phyloP scores from a whole-genome alignment of 2,329 filamentous ascomycete species.

The Polychaeton citri region DNA sequence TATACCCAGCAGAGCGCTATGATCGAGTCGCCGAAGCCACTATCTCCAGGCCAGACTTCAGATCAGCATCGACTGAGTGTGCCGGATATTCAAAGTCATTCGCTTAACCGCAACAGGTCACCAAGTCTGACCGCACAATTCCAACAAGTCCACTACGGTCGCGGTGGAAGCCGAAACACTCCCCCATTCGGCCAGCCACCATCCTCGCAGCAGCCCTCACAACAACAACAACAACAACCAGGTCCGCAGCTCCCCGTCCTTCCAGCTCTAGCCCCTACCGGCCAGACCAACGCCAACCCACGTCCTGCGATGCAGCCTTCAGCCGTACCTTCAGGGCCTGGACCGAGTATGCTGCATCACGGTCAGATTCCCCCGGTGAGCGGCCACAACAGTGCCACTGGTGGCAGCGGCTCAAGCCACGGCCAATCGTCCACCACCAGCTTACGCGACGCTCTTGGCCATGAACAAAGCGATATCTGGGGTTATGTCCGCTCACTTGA shows the following conservation, averaged over 20 bases:
- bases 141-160: slow-evolving; percentile 49
- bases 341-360: slow-evolving; percentile 28
- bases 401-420: slow-evolving; percentile 30
- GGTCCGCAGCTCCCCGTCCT: slow-evolving; percentile 21
- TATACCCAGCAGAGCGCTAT: slow-evolving; percentile 56
- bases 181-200: slow-evolving; percentile 35
- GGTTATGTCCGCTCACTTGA: slow-evolving; percentile 60
- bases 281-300: slow-evolving; percentile 1
- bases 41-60: slow-evolving; percentile 50
- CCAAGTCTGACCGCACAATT: slow-evolving; percentile 53
- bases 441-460: slow-evolving; percentile 54
- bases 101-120: slow-evolving; percentile 43
- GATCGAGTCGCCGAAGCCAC: slow-evolving; percentile 76
- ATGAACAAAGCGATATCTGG: slow-evolving; percentile 42
- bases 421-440: slow-evolving; percentile 43
- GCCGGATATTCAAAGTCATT: slow-evolving; percentile 26
- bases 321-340: slow-evolving; percentile 9
- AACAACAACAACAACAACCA: neutral
- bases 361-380: slow-evolving; percentile 15
- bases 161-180: slow-evolving; percentile 44
- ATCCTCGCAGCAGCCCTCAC: slow-evolving; percentile 16
- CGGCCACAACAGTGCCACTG: slow-evolving; percentile 8
- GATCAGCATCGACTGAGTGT: slow-evolving; percentile 41
- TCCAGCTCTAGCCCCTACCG: slow-evolving; percentile 23
- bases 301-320: slow-evolving; percentile 9